Evolutionary conservation across 768 basidiomycete species (phyloP), one percentile per base, ranked within the genome.

Genomic region (Russula virescens): DNA sequence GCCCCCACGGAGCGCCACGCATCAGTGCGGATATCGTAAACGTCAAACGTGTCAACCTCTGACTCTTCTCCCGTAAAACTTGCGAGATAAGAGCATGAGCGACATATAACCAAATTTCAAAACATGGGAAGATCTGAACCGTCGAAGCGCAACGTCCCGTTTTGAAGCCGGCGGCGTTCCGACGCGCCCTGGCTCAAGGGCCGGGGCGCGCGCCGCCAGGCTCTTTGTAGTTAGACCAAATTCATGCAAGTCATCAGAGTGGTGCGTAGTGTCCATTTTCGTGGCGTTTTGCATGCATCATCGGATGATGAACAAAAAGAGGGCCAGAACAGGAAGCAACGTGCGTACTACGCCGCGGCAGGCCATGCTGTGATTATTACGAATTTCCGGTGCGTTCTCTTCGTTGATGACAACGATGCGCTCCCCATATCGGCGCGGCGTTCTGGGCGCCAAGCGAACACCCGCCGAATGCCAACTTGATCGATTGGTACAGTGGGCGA

Each of bases 251-350:
- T 72, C 68, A 16, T 78, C 38, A 14, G 13, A 5, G 5, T 14
- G n/a, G n/a, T n/a, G n/a, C n/a, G n/a, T n/a, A n/a, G n/a, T 31
- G 74, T 13, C 78, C 78, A 16, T 69, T 65, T 0, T 68, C 55
- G 0, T 77, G 78, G 48, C 78, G 79, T 14, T 77, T 78, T 1
- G 77, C 78, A 59, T 79, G 79, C 4, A n/a, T n/a, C n/a, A n/a
- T n/a, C n/a, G n/a, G n/a, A n/a, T n/a, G n/a, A n/a, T n/a, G n/a
- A n/a, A n/a, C n/a, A 38, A 9, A 38, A 38, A 38, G 31, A 31
- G 5, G 31, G 31, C 38, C 38, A 38, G 10, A 38, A 38, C 10
- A 5, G 38, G 38, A 43, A 43, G 42, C n/a, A 43, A 43, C 13
- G 14, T 13, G 42, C 42, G 42, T 38, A 11, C 38, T 38, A 11